A percentile compares a stretch with the other conserved stretches of the same genome.
Evolutionary conservation across 768 basidiomycete species (phyloP).

Genomic region (Tricholoma bakamatsutake): DNA sequence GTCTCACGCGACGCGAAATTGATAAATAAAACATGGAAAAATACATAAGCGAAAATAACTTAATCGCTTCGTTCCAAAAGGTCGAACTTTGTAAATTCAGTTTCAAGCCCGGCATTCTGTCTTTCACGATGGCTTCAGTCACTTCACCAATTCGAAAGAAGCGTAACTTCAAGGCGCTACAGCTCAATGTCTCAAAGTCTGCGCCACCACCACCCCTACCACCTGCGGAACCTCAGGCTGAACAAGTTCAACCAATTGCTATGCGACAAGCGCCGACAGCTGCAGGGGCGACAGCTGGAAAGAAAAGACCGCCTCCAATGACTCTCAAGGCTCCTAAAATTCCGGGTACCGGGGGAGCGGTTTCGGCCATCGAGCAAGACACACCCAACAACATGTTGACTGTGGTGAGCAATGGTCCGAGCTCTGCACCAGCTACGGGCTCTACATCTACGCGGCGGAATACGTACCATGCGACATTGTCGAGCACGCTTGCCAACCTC

Average conservation of each 20-base stretch:
- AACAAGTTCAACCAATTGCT: conserved; percentile 28
- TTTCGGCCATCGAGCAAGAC: conserved; percentile 36
- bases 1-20: conserved; percentile 10
- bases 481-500: conserved; percentile 79
- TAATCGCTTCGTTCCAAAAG: background rate
- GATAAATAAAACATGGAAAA: conserved; percentile 5
- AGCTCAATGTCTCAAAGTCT: conserved; percentile 55
- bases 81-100: background rate
- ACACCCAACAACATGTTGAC: conserved; percentile 38
- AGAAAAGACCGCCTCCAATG: conserved; percentile 82
- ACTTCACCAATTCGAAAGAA: conserved; percentile 72
- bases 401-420: conserved; percentile 39
- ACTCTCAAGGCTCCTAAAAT: conserved; percentile 69
- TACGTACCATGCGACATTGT: conserved; percentile 75
- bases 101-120: conserved; percentile 6
- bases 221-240: conserved; percentile 24
- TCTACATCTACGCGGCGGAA: conserved; percentile 52
- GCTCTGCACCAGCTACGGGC: conserved; percentile 47
- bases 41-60: conserved; percentile 1
- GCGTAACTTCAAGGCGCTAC: conserved; percentile 84
- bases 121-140: conserved; percentile 8
- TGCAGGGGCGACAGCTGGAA: conserved; percentile 41
- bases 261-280: conserved; percentile 42
- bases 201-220: conserved; percentile 29
- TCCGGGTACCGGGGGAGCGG: conserved; percentile 34